A percentile compares a stretch with the other conserved stretches of the same genome.
These are phyloP conservation scores for Amanita rubescens DNA, from an alignment of 768 basidiomycete genomes.

Conservation along the genomic window DNA sequence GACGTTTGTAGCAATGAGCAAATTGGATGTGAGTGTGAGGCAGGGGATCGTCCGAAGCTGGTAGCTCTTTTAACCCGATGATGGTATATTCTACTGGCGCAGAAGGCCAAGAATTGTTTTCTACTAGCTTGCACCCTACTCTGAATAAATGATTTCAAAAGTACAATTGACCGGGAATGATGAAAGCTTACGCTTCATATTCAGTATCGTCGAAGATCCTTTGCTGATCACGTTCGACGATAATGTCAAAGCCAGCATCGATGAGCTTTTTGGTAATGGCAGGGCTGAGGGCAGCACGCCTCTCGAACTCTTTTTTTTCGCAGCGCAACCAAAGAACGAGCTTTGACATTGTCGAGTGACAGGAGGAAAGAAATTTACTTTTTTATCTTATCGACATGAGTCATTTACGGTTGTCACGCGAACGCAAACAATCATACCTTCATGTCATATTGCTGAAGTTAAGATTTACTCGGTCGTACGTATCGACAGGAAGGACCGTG, in stretches of 20 bases:
- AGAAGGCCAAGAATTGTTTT: slow-evolving; percentile 81
- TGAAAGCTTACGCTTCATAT: slow-evolving; percentile 73
- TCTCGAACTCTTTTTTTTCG: slow-evolving; percentile 94
- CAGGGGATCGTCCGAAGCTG: slow-evolving; percentile 71
- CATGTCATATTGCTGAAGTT: too few species aligned
- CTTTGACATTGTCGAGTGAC: slow-evolving; percentile 35
- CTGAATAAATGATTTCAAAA: slow-evolving; percentile 31
- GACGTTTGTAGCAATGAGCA: slow-evolving; percentile 95
- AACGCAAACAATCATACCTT: too few species aligned
- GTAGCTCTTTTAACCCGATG: slow-evolving; percentile 96
- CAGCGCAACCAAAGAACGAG: slow-evolving; percentile 85
- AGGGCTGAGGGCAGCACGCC: slow-evolving; percentile 88
- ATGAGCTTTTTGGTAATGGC: slow-evolving; percentile 84
- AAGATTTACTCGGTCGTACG: too few species aligned
- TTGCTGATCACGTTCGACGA: slow-evolving; percentile 89
- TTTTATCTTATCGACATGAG: not conserved
- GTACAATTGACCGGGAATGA: not conserved
- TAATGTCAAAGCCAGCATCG: slow-evolving; percentile 83
- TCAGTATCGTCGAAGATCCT: slow-evolving; percentile 92
- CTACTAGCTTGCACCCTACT: slow-evolving; percentile 83
- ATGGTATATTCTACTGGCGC: slow-evolving; percentile 74
- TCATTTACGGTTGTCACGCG: too few species aligned
- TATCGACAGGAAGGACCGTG: too few species aligned
- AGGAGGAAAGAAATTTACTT: not conserved
- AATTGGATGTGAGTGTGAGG: slow-evolving; percentile 97